Base-by-base conservation (phyloP, 2,329 filamentous ascomycete species). In the Fusarium drepaniforme region DNA sequence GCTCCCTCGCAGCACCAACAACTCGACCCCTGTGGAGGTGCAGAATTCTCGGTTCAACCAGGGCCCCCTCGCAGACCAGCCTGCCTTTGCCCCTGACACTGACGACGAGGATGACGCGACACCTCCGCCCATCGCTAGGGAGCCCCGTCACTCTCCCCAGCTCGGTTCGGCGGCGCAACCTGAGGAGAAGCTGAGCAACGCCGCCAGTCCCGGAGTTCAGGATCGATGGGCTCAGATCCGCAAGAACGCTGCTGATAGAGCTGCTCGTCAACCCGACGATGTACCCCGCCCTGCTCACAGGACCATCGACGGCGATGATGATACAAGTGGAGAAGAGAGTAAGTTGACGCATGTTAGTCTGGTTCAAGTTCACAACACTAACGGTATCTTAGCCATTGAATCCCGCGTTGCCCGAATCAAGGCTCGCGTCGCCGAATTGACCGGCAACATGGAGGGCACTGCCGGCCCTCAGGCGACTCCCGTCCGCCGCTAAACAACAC, bases 381-480 rank as follows among this genome's bases (percentile, higher is more conserved):
- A 84, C 71, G 37, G 60, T 51, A 49, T 15, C 28, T 64, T n/a
- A 97, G 95, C 96, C 40, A 98, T 98, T 80, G 97, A 99, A 84
- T 96, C 95, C 59, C 94, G 97, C 76, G 97, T 98, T 70, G 97
- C 97, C 59, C 94, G 97, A 74, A 99, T 99, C 89, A 98, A 98
- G 86, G 97, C 97, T 70, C 93, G 97, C 72, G 97, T 99, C 68
- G 97, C 97, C 63, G 95, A 98, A 83, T 86, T 99, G 78, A 99
- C 97, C 3, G 93, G 93, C 78, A 94, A 94, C 83, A 94, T 94
- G 90, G 93, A 96, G 80, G 87, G 84, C 51, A 83, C 83, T 38
- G 80, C 78, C 46, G 82, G 80, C 8, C 85, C 88, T 30, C 77
- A 80, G 25, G 61, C 75, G 38, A 56, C 71, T 44, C 58, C 68